phyloP scores from a whole-genome alignment of 169 alveolate genomes.

The Perkinsus olseni region DNA sequence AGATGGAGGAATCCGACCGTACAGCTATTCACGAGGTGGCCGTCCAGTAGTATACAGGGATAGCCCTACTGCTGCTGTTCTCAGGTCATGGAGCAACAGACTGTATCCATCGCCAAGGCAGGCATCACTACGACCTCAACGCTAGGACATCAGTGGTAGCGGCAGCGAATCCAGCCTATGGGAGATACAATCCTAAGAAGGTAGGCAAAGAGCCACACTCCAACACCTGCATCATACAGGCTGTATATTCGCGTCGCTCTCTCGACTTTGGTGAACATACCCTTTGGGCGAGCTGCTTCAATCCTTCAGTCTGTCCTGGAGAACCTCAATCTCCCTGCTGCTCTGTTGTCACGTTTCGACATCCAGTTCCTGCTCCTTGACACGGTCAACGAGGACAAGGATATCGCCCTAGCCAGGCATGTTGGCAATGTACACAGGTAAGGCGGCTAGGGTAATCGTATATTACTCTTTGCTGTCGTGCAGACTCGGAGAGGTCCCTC shows the following conservation, averaged over 20 bases:
- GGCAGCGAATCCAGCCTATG: conserved; percentile 94
- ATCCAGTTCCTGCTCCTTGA: conserved; percentile 74
- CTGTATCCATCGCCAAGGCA: conserved; percentile 95
- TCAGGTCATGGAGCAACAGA: conserved; percentile 83
- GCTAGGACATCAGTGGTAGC: conserved; percentile 89
- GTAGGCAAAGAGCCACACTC: no score
- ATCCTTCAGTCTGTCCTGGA: conserved; percentile 45
- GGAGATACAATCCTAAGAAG: conserved; percentile 83
- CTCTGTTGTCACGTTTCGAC: conserved; percentile 91
- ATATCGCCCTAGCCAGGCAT: conserved; percentile 78
- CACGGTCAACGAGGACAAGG: conserved; percentile 71
- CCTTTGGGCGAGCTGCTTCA: background rate
- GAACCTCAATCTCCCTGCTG: conserved; percentile 95
- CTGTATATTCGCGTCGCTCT: no score
- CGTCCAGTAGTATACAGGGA: conserved; percentile 21
- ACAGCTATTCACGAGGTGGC: conserved; percentile 92
- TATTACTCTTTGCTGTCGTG: no score
- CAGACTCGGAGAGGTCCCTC: background rate
- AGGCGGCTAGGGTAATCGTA: conserved; percentile 15
- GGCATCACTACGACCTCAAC: conserved; percentile 80
- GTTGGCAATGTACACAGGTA: conserved; percentile 80
- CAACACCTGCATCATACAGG: no score
- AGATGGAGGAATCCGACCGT: conserved; percentile 86
- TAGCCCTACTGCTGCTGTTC: background rate
- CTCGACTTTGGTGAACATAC: no score